These are phyloP conservation scores for Cylindrotheca closterium DNA, from an alignment of 108 stramenopile genomes.

Conservation along the genomic window DNA sequence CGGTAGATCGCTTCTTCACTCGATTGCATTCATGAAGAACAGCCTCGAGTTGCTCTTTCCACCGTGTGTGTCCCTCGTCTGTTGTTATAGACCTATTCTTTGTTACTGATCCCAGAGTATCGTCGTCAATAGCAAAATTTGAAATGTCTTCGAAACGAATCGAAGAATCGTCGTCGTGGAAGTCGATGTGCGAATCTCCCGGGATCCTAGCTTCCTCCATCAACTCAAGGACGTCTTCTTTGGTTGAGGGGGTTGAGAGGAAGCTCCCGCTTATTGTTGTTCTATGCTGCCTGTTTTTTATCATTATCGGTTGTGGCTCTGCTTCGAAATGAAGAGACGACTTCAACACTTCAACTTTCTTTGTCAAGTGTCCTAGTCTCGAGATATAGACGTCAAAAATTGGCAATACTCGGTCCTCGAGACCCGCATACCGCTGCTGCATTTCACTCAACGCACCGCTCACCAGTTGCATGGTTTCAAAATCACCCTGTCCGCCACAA, in stretches of 20 bases:
- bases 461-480: background rate
- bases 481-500: no score
- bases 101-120: conserved; percentile 23
- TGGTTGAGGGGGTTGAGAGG: background rate
- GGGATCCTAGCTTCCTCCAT: conserved; percentile 31
- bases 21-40: conserved; percentile 32
- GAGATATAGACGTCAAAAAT: conserved; percentile 12
- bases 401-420: conserved; percentile 13
- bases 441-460: background rate
- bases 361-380: conserved; percentile 14
- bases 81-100: conserved; percentile 10
- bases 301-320: conserved; percentile 18
- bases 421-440: conserved; percentile 15
- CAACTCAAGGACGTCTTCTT: conserved; percentile 23
- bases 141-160: conserved; percentile 24
- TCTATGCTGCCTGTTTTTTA: background rate
- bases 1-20: conserved; percentile 18
- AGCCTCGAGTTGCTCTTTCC: conserved; percentile 24
- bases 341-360: conserved; percentile 23
- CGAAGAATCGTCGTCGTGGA: conserved; percentile 16
- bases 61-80: background rate
- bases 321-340: conserved; percentile 32
- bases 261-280: background rate
- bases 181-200: no score
- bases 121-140: conserved; percentile 18